Evolutionary conservation across 805 yeast species (phyloP), one percentile per base, ranked within the genome.

Genomic region (Ogataea pini): DNA sequence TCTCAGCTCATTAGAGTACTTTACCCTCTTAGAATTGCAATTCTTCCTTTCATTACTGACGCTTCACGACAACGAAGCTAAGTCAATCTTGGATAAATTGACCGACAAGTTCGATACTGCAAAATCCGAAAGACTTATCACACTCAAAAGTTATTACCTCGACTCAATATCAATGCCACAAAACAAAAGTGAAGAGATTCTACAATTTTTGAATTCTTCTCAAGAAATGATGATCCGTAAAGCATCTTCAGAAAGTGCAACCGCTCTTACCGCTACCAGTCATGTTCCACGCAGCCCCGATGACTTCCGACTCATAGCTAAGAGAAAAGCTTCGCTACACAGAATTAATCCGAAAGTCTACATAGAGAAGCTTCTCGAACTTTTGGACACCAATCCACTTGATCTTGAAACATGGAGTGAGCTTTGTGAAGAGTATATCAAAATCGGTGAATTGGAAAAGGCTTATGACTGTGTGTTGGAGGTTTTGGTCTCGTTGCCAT

Each of bases 361-460:
- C 62, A 75, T 88, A 38, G 69, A 72, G 29, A 77, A 75, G 45
- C 72, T 91, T 56, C 69, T 72, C 9, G 75, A 72, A 29, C 79
- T 76, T 54, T 66, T 88, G 44, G 84, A 82, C 46, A 68, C 75
- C 43, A 81, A 78, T 56, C 96, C 97, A 1, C 64, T 83, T 17
- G 98, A 94, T 64, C 71, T 79, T 2, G 82, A 85, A 53, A 71
- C 86, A 2, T 89, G 96, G 96, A 74, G 82, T 41, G 96, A 88
- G 65, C 71, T 90, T 47, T 85, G 82, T 3, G 79, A 80, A 31
- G 71, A 77, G n/a, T 92, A 92, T 62, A 66, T 66, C 19, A 63
- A 70, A 12, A 51, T 75, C 7, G 90, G 90, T 1, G 82, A 83
- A 59, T 82, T 77, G 55, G 84, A 80, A 29, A 82, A 83, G 57